A percentile compares a stretch with the other conserved stretches of the same genome.
These are phyloP conservation scores for Rutstroemia sp. DNA, from an alignment of 2,329 filamentous ascomycete genomes.

Conservation along the genomic window DNA sequence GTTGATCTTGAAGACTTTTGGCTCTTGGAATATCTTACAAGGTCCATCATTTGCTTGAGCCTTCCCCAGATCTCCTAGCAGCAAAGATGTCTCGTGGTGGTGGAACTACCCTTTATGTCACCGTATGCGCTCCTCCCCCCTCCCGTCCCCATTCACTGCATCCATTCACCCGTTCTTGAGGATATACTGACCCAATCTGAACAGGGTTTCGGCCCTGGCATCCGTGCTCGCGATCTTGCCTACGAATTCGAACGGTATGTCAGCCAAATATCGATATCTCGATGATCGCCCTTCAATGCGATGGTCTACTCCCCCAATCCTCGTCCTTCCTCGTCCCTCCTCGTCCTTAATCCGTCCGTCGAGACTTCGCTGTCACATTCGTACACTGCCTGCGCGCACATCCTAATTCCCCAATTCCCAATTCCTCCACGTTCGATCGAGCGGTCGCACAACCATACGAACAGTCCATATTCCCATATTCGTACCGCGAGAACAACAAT, in stretches of 20 bases:
- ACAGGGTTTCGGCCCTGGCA: conserved; percentile 90
- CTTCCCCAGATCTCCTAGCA: conserved; percentile 1
- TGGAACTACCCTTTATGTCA: conserved; percentile 93
- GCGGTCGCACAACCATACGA: conserved; percentile 29
- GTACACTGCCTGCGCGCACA: conserved; percentile 35
- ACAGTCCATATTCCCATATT: conserved; percentile 24
- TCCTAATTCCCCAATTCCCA: conserved; percentile 27
- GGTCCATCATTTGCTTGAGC: background rate
- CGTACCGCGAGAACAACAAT: conserved; percentile 19
- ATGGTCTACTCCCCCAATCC: conserved; percentile 29
- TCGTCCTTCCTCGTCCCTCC: conserved; percentile 25
- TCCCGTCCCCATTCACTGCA: background rate
- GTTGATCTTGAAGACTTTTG: background rate
- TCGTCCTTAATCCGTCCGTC: conserved; percentile 24
- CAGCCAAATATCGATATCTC: conserved; percentile 45
- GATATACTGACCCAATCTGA: conserved; percentile 9
- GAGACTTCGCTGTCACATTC: conserved; percentile 38
- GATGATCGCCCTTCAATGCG: conserved; percentile 33
- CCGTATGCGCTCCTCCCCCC: conserved; percentile 32
- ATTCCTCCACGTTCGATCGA: conserved; percentile 32
- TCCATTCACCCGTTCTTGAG: conserved; percentile 3
- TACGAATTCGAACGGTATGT: conserved; percentile 99
- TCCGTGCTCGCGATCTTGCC: conserved; percentile 96
- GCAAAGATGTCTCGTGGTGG: conserved; percentile 81
- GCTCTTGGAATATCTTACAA: background rate